phyloP scores from a whole-genome alignment of 352 stramenopile species.

The Aphanomyces euteiches region DNA sequence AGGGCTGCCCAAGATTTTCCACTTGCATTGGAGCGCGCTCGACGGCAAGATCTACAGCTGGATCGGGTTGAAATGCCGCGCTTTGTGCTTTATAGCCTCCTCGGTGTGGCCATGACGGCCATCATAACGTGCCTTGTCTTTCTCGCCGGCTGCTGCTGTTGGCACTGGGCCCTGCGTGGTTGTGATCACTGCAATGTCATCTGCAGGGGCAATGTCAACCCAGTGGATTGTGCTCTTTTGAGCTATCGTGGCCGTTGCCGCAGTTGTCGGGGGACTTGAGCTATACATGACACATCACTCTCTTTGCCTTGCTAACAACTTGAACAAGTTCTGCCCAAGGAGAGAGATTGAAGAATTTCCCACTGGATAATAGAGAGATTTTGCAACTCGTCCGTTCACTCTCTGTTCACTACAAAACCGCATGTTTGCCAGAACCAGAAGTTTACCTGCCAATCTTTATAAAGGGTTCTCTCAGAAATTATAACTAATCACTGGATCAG shows the following conservation, averaged over 20 bases:
- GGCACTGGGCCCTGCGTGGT: neutral
- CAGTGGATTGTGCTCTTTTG: neutral
- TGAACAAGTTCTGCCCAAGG: no score
- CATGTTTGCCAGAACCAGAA: no score
- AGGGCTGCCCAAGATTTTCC: constrained; percentile 7
- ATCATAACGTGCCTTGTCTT: neutral
- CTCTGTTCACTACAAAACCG: no score
- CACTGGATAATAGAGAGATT: no score
- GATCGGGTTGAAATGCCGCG: constrained; percentile 14
- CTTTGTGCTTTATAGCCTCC: constrained; percentile 9
- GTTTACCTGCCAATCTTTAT: no score
- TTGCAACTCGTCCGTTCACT: no score
- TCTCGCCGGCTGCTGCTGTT: neutral
- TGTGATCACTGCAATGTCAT: neutral
- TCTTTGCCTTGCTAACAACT: no score
- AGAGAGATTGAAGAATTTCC: no score
- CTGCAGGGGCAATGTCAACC: neutral
- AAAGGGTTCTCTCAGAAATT: no score
- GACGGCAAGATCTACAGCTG: constrained; percentile 21
- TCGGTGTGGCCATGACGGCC: neutral
- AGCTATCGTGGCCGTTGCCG: constrained; percentile 18
- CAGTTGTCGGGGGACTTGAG: constrained; percentile 3
- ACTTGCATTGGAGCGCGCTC: constrained; percentile 23
- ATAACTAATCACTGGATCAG: neutral
- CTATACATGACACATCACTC: no score